Evolutionary conservation across 1,139 yeast genomes (phyloP).

Genomic region (Ashbya aceris): DNA sequence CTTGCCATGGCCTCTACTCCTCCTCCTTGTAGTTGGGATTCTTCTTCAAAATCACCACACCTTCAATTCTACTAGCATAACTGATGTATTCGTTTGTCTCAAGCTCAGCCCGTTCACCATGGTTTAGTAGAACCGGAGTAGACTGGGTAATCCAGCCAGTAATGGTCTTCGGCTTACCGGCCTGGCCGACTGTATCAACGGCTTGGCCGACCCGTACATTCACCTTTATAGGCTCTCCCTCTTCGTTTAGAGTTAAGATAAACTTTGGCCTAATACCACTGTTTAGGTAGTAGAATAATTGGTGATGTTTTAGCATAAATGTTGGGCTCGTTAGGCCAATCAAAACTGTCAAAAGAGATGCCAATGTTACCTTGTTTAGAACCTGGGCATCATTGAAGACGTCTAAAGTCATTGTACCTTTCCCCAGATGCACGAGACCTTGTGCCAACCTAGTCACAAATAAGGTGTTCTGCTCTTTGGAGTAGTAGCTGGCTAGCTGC

Average conservation of each 20-base stretch:
- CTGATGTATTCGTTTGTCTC: slow-evolving; percentile 84
- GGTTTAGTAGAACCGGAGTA: slow-evolving; percentile 87
- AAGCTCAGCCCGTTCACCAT: slow-evolving; percentile 94
- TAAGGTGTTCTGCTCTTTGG: slow-evolving; percentile 81
- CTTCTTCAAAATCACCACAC: slow-evolving; percentile 84
- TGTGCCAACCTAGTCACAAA: slow-evolving; percentile 94
- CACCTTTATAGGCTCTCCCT: slow-evolving; percentile 80
- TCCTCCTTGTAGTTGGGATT: slow-evolving; percentile 79
- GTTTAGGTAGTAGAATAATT: slow-evolving; percentile 74
- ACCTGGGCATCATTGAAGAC: slow-evolving; percentile 89
- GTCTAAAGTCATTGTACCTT: slow-evolving; percentile 78
- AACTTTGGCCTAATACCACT: slow-evolving; percentile 90
- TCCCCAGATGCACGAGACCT: slow-evolving; percentile 91
- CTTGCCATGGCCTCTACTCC: slow-evolving; percentile 11
- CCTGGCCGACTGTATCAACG: slow-evolving; percentile 97
- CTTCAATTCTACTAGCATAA: slow-evolving; percentile 76
- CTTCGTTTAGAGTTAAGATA: slow-evolving; percentile 87
- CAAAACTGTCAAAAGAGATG: slow-evolving; percentile 77
- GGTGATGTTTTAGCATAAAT: slow-evolving; percentile 55
- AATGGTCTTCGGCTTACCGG: slow-evolving; percentile 96
- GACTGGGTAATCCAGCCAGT: slow-evolving; percentile 99
- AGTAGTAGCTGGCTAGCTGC: slow-evolving; percentile 88
- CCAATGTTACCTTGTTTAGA: slow-evolving; percentile 80
- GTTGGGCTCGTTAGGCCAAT: slow-evolving; percentile 83
- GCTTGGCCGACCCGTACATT: slow-evolving; percentile 98